Percentiles rank a stretch among this genome's conserved stretches.
phyloP scores from a whole-genome alignment of 1,139 yeast species.

The Blastobotrys elegans region DNA sequence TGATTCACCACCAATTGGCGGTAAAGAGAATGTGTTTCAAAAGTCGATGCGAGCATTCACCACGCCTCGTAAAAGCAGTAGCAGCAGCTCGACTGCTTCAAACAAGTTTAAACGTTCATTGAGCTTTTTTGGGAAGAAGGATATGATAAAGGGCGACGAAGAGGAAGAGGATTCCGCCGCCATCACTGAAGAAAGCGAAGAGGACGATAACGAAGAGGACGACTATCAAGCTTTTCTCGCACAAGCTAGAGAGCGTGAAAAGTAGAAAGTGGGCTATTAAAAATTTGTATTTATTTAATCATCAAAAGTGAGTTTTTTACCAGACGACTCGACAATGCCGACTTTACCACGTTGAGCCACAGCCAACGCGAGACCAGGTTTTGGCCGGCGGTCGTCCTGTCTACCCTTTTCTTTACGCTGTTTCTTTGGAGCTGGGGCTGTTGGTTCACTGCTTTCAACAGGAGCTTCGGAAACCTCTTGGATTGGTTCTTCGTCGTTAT shows the following conservation, averaged over 20 bases:
- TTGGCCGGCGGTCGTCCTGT: conserved; percentile 23
- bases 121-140: conserved; percentile 29
- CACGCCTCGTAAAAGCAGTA: conserved; percentile 14
- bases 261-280: not conserved
- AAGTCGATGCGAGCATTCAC: conserved; percentile 31
- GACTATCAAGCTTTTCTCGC: conserved; percentile 11
- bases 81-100: conserved; percentile 9
- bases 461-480: conserved; percentile 7
- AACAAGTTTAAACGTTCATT: conserved; percentile 23
- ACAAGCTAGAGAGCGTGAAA: not conserved
- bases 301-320: conserved; percentile 70
- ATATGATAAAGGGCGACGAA: conserved; percentile 15
- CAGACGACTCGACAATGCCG: conserved; percentile 85
- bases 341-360: conserved; percentile 86
- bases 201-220: conserved; percentile 1
- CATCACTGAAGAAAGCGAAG: conserved; percentile 20
- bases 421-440: conserved; percentile 22
- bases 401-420: not conserved
- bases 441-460: not conserved
- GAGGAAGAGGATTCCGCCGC: conserved; percentile 12
- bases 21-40: conserved; percentile 26
- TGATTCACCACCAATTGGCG: conserved; percentile 3
- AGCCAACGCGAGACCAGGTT: conserved; percentile 85
- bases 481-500: conserved; percentile 4
- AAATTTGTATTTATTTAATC: not conserved